Evolutionary conservation across 352 stramenopile species (phyloP).

Genomic region (Globisporangium rhizosaccharum): DNA sequence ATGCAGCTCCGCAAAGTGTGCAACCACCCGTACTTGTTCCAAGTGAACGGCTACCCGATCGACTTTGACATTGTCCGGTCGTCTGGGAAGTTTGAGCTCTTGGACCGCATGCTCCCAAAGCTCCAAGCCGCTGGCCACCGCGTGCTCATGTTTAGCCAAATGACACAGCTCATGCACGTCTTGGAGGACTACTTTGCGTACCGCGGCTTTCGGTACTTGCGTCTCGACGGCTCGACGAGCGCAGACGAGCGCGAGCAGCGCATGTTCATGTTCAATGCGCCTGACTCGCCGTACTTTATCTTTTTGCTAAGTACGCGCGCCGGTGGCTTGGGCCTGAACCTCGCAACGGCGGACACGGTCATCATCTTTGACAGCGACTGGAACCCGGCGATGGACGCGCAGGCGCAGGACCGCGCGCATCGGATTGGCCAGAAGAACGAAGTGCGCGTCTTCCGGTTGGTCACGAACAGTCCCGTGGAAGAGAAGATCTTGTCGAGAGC

Average conservation of each 20-base stretch:
- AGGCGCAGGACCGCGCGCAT: slow-evolving; percentile 90
- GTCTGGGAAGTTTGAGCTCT: slow-evolving; percentile 92
- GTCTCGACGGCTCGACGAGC: slow-evolving; percentile 95
- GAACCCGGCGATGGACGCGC: slow-evolving; percentile 97
- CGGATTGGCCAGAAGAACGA: slow-evolving; percentile 91
- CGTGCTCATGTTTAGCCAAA: slow-evolving; percentile 90
- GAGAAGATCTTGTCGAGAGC: slow-evolving; percentile 84
- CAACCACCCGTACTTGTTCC: slow-evolving; percentile 88
- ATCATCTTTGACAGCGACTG: slow-evolving; percentile 99
- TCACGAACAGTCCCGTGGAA: slow-evolving; percentile 85
- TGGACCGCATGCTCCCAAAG: slow-evolving; percentile 96
- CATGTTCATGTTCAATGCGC: slow-evolving; percentile 98
- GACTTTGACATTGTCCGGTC: slow-evolving; percentile 85
- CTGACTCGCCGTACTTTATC: slow-evolving; percentile 89
- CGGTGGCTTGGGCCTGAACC: slow-evolving; percentile 96
- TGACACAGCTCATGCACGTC: slow-evolving; percentile 89
- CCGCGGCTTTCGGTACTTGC: slow-evolving; percentile 91
- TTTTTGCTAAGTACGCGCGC: slow-evolving; percentile 97
- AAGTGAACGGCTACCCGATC: slow-evolving; percentile 78
- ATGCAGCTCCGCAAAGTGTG: slow-evolving; percentile 89
- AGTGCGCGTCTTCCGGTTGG: slow-evolving; percentile 81
- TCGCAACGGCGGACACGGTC: slow-evolving; percentile 97
- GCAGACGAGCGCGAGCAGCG: slow-evolving; percentile 95
- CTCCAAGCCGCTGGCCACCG: slow-evolving; percentile 90
- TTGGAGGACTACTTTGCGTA: slow-evolving; percentile 89